Conservation (phyloP, 306 rosid genomes). For the Lathyrus aphaca region DNA sequence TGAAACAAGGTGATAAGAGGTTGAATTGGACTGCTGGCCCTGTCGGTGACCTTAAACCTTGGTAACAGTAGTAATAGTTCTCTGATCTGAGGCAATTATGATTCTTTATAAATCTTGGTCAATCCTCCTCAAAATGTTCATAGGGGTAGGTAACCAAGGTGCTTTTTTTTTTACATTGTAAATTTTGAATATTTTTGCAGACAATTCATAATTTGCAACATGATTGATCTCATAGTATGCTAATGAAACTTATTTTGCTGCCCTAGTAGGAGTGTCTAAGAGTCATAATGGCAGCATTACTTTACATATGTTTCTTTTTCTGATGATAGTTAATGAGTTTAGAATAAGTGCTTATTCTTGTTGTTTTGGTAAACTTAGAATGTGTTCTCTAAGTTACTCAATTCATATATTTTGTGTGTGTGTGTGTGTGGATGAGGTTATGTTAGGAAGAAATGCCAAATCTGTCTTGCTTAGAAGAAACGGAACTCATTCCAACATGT, state of each 20-base stretch:
- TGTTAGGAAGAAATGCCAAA: not conserved
- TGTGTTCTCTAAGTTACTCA: not conserved
- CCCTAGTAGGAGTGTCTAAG: slow-evolving; percentile 2
- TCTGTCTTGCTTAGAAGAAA: not conserved
- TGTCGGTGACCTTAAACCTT: slow-evolving; percentile 83
- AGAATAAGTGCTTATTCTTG: slow-evolving; percentile 4
- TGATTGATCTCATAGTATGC: slow-evolving; percentile 19
- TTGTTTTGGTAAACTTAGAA: slow-evolving; percentile 8
- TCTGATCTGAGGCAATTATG: slow-evolving; percentile 34
- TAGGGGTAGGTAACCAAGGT: slow-evolving; percentile 47
- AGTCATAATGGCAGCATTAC: slow-evolving; percentile 13
- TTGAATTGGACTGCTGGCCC: slow-evolving; percentile 98
- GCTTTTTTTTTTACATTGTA: slow-evolving; percentile 45
- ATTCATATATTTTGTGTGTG: not conserved
- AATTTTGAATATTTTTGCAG: slow-evolving; percentile 41
- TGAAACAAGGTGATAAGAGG: slow-evolving; percentile 67
- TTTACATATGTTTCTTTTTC: not conserved
- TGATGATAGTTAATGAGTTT: slow-evolving; percentile 13
- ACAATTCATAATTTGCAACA: slow-evolving; percentile 36
- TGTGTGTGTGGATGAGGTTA: slow-evolving; percentile 1
- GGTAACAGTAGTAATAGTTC: slow-evolving; percentile 50
- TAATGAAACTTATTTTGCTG: slow-evolving; percentile 1
- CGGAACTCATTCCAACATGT: not conserved
- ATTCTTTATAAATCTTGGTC: slow-evolving; percentile 37
- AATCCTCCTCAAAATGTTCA: slow-evolving; percentile 43